phyloP scores from a whole-genome alignment of 306 rosid species.

The Lagenaria siceraria region DNA sequence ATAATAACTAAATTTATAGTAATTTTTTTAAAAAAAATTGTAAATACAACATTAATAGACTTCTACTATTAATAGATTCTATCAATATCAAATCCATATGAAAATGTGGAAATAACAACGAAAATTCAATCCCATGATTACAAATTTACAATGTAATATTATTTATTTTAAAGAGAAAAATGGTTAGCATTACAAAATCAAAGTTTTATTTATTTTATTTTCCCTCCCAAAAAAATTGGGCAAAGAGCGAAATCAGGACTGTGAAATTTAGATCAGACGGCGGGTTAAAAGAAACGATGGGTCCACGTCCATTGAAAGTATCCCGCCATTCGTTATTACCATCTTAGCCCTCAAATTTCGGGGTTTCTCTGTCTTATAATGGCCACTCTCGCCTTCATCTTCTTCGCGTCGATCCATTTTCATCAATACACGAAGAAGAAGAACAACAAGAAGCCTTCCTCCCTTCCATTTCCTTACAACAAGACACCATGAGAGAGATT shows the following conservation, averaged over 20 bases:
- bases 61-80: too few species aligned
- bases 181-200: not conserved
- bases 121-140: too few species aligned
- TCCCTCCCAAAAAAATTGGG: not conserved
- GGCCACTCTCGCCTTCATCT: slow-evolving; percentile 6
- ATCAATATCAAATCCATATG: too few species aligned
- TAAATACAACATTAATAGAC: too few species aligned
- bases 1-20: too few species aligned
- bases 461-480: not conserved
- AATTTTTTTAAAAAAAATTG: too few species aligned
- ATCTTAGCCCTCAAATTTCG: slow-evolving; percentile 31
- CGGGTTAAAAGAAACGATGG: not conserved
- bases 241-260: not conserved
- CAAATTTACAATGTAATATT: too few species aligned
- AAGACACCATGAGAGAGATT: slow-evolving; percentile 62
- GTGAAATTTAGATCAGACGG: not conserved
- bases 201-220: not conserved
- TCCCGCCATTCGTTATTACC: slow-evolving; percentile 53
- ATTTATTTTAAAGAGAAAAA: too few species aligned
- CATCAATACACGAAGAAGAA: not conserved
- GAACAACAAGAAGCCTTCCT: not conserved
- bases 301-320: slow-evolving; percentile 21
- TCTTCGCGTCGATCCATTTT: slow-evolving; percentile 10
- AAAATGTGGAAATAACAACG: too few species aligned
- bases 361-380: not conserved